Percentiles rank a stretch among this genome's conserved stretches.
Evolutionary conservation across 192 early-diverging fungal species (phyloP).

Genomic region (Chytriomyces hyalinus): DNA sequence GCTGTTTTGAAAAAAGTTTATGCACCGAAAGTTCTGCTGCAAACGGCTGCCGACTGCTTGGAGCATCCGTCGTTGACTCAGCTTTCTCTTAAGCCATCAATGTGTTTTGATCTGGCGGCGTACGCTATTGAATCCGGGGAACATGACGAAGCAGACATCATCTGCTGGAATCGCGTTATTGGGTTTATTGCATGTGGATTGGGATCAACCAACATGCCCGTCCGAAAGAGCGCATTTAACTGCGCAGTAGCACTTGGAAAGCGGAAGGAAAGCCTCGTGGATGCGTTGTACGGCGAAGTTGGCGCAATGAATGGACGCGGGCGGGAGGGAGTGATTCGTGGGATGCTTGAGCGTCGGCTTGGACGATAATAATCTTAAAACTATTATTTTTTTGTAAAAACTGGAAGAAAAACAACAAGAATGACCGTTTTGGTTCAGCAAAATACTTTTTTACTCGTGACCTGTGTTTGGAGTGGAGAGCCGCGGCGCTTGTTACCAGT

Average conservation of each 20-base stretch:
- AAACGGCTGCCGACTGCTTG: not conserved
- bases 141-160: not conserved
- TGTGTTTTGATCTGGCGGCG: constrained; percentile 13
- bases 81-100: not conserved
- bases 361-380: too few relatives aligned
- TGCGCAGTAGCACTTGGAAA: constrained; percentile 18
- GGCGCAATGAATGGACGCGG: constrained; percentile 6
- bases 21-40: constrained; percentile 7
- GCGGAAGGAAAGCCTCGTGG: not conserved
- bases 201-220: constrained; percentile 12
- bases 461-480: too few relatives aligned
- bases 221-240: constrained; percentile 29
- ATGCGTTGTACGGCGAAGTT: constrained; percentile 10
- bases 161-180: constrained; percentile 12
- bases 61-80: not conserved
- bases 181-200: constrained; percentile 14
- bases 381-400: too few relatives aligned
- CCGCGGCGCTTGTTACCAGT: too few relatives aligned
- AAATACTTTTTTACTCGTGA: too few relatives aligned
- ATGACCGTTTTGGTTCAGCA: too few relatives aligned
- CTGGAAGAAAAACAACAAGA: too few relatives aligned
- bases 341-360: constrained; percentile 20
- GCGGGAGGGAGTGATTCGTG: constrained; percentile 1
- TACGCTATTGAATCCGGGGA: not conserved
- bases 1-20: constrained; percentile 5